Evolutionary conservation across 1,139 yeast genomes (phyloP).

Genomic region (Candida dubliniensis): DNA sequence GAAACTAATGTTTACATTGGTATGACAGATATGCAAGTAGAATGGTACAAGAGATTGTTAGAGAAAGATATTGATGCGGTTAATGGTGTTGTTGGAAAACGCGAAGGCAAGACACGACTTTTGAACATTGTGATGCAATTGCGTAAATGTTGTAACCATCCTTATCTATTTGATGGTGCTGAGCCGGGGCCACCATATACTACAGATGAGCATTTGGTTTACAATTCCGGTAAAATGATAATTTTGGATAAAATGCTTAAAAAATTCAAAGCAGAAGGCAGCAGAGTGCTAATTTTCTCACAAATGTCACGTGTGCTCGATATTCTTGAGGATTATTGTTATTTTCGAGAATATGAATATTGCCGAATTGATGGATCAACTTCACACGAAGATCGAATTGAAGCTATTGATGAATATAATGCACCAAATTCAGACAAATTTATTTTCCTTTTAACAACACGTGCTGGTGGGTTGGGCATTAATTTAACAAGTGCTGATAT

Average conservation of each 20-base stretch:
- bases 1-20: conserved; percentile 90
- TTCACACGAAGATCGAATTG: conserved; percentile 87
- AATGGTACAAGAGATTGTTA: conserved; percentile 84
- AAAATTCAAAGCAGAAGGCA: conserved; percentile 73
- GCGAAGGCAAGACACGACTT: conserved; percentile 88
- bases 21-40: conserved; percentile 90
- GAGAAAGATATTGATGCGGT: conserved; percentile 97
- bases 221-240: conserved; percentile 86
- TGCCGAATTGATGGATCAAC: conserved; percentile 96
- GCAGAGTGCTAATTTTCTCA: conserved; percentile 87
- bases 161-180: conserved; percentile 95
- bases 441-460: conserved; percentile 82
- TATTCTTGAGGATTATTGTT: conserved; percentile 90
- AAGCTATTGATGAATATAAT: conserved; percentile 90
- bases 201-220: conserved; percentile 90
- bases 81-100: conserved; percentile 83
- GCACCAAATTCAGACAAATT: conserved; percentile 81
- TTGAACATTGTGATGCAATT: conserved; percentile 95
- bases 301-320: conserved; percentile 94
- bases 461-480: conserved; percentile 99
- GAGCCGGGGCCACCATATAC: conserved; percentile 99
- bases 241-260: conserved; percentile 80
- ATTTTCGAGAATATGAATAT: conserved; percentile 77
- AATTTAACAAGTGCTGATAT: conserved; percentile 91
- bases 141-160: conserved; percentile 96